Base-by-base conservation (phyloP, 371 early-diverging fungal genomes). In the Choanephora cucurbitarum region DNA sequence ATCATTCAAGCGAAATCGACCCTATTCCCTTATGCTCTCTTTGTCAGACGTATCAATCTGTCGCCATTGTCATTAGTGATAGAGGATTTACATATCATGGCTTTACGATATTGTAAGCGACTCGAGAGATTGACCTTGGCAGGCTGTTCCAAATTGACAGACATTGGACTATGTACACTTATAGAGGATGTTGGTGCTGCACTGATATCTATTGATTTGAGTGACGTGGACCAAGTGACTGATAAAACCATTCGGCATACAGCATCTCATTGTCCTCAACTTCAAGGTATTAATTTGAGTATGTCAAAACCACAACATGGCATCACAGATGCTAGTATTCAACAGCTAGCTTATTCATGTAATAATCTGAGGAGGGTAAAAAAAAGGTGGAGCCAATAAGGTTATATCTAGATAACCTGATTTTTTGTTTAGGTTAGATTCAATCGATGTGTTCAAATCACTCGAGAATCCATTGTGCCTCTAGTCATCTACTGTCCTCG, bases 31-130 rank as follows among this genome's bases (percentile, higher is more conserved):
- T 86, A 86, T 55, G 55, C 79, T 10, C 58, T 67, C 1, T 82
- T 81, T 54, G 74, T 86, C 44, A 81, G 84, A 9, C 79, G 84
- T 8, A 79, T 86, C 57, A 86, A 83, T 52, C 64, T 86, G 33
- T 74, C 82, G 9, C 65, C 73, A 23, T 60, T 84, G 11, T 57
- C 79, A 0, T 62, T 52, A 2, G 59, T 73, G 24, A 55, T 86
- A 18, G 59, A 69, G 2, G 84, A 86, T 51, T 32, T 53, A 1
- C 63, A 72, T 19, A 49, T 86, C 28, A 49, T 55, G 7, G 54
- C 55, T 13, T 67, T 86, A n/a, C 60, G 61, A 3, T 44, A 51
- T 18, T 86, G 86, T 54, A 57, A 67, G 31, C 70, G 85, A 41
- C 60, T 87, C 17, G 84, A 85, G 50, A 74, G 86, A 22, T 49